phyloP scores from a whole-genome alignment of 352 stramenopile genomes.

The Peronospora farinosa region DNA sequence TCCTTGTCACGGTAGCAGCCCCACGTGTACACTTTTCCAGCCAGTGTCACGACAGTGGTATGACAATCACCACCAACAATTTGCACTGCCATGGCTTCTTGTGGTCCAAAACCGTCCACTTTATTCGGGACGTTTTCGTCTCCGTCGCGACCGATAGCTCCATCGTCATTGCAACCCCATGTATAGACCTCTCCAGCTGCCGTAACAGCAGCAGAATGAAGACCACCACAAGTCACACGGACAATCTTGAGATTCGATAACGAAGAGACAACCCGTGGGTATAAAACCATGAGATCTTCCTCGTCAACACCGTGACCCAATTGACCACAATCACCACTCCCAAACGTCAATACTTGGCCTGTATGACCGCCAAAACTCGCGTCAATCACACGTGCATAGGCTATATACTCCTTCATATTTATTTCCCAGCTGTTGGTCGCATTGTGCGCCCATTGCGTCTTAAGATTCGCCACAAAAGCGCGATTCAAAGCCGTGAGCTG shows the following conservation, averaged over 20 bases:
- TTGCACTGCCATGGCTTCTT: slow-evolving; percentile 39
- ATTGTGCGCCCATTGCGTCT: slow-evolving; percentile 64
- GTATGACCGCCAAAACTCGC: slow-evolving; percentile 44
- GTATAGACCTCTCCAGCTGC: slow-evolving; percentile 87
- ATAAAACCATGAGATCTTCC: slow-evolving; percentile 70
- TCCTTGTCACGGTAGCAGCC: slow-evolving; percentile 96
- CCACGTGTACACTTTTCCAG: slow-evolving; percentile 91
- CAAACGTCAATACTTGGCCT: slow-evolving; percentile 75
- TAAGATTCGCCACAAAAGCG: slow-evolving; percentile 51
- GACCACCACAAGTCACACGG: slow-evolving; percentile 83
- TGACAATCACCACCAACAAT: slow-evolving; percentile 93
- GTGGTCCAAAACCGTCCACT: slow-evolving; percentile 53
- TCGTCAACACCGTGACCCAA: slow-evolving; percentile 87
- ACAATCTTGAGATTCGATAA: slow-evolving; percentile 44
- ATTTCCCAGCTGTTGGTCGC: slow-evolving; percentile 54
- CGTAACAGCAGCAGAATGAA: slow-evolving; percentile 88
- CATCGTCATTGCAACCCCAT: slow-evolving; percentile 92
- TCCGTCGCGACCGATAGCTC: slow-evolving; percentile 79
- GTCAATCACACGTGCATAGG: slow-evolving; percentile 56
- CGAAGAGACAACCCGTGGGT: slow-evolving; percentile 44
- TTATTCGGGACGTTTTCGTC: slow-evolving; percentile 72
- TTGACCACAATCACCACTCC: slow-evolving; percentile 89
- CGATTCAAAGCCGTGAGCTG: slow-evolving; percentile 68
- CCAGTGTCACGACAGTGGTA: slow-evolving; percentile 82
- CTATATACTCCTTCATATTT: slow-evolving; percentile 78